phyloP scores from a whole-genome alignment of 2,329 filamentous ascomycete genomes.

The Diplodia intermedia region DNA sequence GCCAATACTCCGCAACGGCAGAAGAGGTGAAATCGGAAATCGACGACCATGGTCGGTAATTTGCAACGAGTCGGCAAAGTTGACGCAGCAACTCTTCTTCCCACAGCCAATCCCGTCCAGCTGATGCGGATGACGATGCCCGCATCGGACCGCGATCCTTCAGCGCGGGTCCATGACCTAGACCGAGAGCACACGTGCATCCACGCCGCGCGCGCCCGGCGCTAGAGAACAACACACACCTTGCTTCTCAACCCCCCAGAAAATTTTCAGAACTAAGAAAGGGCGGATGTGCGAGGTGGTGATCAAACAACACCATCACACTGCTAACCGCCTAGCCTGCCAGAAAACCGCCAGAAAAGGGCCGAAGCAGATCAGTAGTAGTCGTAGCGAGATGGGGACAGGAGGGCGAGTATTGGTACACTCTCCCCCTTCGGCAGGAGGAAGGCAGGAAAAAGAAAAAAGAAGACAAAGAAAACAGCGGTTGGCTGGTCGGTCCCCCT shows the following conservation, averaged over 20 bases:
- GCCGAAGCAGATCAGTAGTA: neutral
- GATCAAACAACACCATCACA: neutral
- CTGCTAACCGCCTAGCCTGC: neutral
- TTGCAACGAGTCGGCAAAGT: constrained; percentile 19
- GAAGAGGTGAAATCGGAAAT: neutral
- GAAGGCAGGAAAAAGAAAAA: neutral
- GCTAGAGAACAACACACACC: neutral
- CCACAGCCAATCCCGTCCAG: too few species aligned
- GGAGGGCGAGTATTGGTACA: too few species aligned
- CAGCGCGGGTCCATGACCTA: neutral
- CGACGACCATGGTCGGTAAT: constrained; percentile 12
- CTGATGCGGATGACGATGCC: neutral
- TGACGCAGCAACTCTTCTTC: neutral
- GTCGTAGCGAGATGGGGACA: too few species aligned
- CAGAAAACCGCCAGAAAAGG: neutral
- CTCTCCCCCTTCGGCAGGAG: neutral
- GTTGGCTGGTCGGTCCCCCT: too few species aligned
- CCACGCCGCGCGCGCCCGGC: too few species aligned
- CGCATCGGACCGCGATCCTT: neutral
- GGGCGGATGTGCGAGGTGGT: neutral
- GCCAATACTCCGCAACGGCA: neutral
- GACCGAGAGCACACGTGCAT: too few species aligned
- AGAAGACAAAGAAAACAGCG: neutral
- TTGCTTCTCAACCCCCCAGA: neutral
- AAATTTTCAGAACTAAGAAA: neutral